Evolutionary conservation across 176 grass and related monocot genomes (phyloP).

Genomic region (Musa acuminata): DNA sequence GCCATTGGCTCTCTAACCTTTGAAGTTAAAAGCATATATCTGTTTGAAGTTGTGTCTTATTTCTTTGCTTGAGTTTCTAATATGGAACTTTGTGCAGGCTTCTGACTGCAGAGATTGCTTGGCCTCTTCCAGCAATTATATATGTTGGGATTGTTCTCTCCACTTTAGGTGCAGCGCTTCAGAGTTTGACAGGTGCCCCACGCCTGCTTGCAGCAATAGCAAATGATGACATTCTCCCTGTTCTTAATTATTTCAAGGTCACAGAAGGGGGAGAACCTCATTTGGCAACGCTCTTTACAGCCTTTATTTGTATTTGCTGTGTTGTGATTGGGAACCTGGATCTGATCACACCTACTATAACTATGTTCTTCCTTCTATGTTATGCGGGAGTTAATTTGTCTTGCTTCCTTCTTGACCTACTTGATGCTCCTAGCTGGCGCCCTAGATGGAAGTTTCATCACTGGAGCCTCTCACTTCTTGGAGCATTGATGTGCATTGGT

Average conservation of each 20-base stretch:
- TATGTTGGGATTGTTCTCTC: conserved; percentile 93
- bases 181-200: conserved; percentile 89
- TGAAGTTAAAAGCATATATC: no score
- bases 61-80: not conserved
- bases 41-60: no score
- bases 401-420: conserved; percentile 89
- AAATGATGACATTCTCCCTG: conserved; percentile 93
- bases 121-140: conserved; percentile 85
- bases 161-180: conserved; percentile 94
- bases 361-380: conserved; percentile 97
- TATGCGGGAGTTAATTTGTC: conserved; percentile 93
- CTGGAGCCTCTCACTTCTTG: conserved; percentile 96
- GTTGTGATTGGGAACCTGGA: conserved; percentile 94
- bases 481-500: conserved; percentile 87
- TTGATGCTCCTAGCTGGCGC: conserved; percentile 98
- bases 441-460: conserved; percentile 99
- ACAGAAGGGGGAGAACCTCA: conserved; percentile 83
- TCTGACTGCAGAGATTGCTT: conserved; percentile 89
- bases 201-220: conserved; percentile 89
- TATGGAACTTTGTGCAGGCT: conserved; percentile 41
- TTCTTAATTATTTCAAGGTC: conserved; percentile 89
- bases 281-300: conserved; percentile 77
- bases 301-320: conserved; percentile 80
- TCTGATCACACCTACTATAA: conserved; percentile 92
- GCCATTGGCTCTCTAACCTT: no score